Conservation (phyloP, 2,329 filamentous ascomycete species). For the Zymoseptoria passerinii region DNA sequence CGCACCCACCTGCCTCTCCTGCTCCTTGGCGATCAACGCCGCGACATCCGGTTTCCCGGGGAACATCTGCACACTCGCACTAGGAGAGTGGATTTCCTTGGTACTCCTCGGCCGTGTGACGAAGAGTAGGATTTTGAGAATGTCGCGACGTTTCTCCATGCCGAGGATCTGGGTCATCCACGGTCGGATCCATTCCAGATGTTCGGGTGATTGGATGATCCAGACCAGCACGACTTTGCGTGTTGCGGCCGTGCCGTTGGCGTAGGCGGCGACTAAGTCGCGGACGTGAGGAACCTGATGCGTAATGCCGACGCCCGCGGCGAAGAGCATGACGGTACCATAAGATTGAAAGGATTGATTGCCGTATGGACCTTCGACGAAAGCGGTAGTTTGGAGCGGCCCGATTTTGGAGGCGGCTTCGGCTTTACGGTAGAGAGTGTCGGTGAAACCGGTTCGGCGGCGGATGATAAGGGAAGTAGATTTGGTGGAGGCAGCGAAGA, state of each 20-base stretch:
- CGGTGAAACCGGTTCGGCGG: slow-evolving; percentile 80
- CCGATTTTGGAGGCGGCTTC: slow-evolving; percentile 40
- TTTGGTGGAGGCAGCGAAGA: slow-evolving; percentile 40
- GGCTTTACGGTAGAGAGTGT: slow-evolving; percentile 67
- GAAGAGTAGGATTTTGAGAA: slow-evolving; percentile 81
- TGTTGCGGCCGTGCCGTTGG: slow-evolving; percentile 67
- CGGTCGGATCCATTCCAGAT: slow-evolving; percentile 85
- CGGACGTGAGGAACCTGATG: slow-evolving; percentile 86
- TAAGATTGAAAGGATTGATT: slow-evolving; percentile 82
- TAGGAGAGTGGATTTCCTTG: slow-evolving; percentile 70
- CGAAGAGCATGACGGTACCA: slow-evolving; percentile 82
- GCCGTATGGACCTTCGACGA: slow-evolving; percentile 81
- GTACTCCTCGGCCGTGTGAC: slow-evolving; percentile 78
- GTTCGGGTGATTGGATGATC: slow-evolving; percentile 83
- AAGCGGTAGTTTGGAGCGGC: slow-evolving; percentile 57
- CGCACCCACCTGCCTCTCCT: slow-evolving; percentile 71
- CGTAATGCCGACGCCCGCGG: slow-evolving; percentile 88
- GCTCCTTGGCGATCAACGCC: slow-evolving; percentile 72
- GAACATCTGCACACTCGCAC: slow-evolving; percentile 80
- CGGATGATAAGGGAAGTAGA: slow-evolving; percentile 77
- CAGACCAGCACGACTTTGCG: slow-evolving; percentile 78
- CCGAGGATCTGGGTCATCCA: slow-evolving; percentile 82
- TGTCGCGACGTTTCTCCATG: slow-evolving; percentile 71
- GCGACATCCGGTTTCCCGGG: slow-evolving; percentile 79
- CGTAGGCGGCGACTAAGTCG: slow-evolving; percentile 49